Evolutionary conservation across 73 alveolate species (phyloP).

Genomic region (Paramecium biaurelia): DNA sequence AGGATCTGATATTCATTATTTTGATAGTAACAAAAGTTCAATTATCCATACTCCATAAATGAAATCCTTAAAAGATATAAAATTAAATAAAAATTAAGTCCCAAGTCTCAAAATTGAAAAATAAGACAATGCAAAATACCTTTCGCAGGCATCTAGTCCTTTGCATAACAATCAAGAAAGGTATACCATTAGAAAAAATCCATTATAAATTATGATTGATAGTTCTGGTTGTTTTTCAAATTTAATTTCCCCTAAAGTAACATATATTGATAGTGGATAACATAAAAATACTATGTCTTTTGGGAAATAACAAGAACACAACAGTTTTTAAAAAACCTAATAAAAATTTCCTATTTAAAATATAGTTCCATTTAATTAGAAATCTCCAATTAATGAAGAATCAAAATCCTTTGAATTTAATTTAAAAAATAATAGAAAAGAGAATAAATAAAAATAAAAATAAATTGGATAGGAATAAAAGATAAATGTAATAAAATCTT

Average conservation of each 20-base stretch:
- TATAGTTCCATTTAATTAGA: not conserved
- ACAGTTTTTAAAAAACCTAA: not conserved
- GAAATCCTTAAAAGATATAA: not conserved
- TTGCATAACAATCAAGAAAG: not conserved
- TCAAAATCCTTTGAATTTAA: no score
- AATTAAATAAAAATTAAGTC: not conserved
- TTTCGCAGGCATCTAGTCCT: not conserved
- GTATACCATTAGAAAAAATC: not conserved
- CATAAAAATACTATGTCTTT: conserved; percentile 15
- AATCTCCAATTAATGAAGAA: not conserved
- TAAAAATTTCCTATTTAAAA: no score
- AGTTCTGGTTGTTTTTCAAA: not conserved
- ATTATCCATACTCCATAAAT: not conserved
- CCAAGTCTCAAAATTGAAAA: not conserved
- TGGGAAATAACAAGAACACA: not conserved
- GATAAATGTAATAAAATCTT: not conserved
- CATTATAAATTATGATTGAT: not conserved
- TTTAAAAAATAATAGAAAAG: no score
- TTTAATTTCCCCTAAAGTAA: not conserved
- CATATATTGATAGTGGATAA: not conserved
- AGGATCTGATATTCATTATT: not conserved
- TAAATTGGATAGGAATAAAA: not conserved
- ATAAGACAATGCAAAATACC: not conserved
- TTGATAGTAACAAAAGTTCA: not conserved
- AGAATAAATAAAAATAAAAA: not conserved